Base-by-base conservation (phyloP, 192 early-diverging fungal genomes). In the Coemansia sp. region DNA sequence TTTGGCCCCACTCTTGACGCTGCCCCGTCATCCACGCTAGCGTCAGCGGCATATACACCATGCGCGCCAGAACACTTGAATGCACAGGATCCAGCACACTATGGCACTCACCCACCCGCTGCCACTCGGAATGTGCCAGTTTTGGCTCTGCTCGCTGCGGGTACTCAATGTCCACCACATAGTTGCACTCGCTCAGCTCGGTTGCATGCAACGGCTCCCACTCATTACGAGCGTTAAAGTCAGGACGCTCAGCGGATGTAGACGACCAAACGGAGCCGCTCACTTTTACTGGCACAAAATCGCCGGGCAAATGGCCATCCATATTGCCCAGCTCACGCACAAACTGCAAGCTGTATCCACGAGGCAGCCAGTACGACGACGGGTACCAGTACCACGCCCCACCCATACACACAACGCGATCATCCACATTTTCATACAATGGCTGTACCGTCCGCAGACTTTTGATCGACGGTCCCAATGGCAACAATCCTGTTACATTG, bases 311-410 rank as follows among this genome's bases (percentile, higher is more conserved):
- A 32, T 91, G 84, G 19, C 94, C 95, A 8, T 75, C 69, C 5
- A 58, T n/a, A 6, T 4, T 37, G 14, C 49, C 48, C 48, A 57
- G 84, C 84, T 66, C 83, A 62, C 35, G 43, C 23, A 96, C 63
- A 65, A 94, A 91, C 54, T 85, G 75, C 23, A 98, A 60, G 3
- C 87, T 76, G 51, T 89, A 77, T 27, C 81, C 84, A 22, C 81
- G 73, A 5, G 95, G 97, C 8, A 97, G 66, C 71, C 94, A 94
- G 79, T 91, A 99, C 61, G 94, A 92, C 10, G 87, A 88, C 5
- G 94, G 94, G 71, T 94, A 99, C 27, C 93, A 66, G 71, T 99
- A 89, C 97, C 97, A 99, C 61, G 95, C 97, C 60, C 89, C 92
- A 37, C 92, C 95, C 58, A 97, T 82, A 72, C 97, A 99, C 22